Conservation (phyloP, 2,329 filamentous ascomycete genomes). For the Laburnicola sp. region DNA sequence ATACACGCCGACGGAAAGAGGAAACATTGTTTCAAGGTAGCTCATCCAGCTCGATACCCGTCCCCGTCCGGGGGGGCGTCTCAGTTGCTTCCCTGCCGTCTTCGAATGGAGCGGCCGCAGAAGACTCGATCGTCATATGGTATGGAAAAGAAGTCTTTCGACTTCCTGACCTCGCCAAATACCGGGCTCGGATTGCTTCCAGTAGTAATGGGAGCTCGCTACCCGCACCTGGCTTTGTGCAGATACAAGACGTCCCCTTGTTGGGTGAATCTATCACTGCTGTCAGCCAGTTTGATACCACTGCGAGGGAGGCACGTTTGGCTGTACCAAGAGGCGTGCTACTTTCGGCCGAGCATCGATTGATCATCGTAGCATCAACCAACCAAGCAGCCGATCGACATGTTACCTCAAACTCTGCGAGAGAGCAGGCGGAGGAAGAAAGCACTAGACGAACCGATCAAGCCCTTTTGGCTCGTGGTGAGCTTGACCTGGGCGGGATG, state of each 20-base stretch:
- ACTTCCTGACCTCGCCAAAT: constrained; percentile 50
- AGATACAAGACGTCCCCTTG: constrained; percentile 48
- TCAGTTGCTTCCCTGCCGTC: constrained; percentile 42
- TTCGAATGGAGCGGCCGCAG: constrained; percentile 36
- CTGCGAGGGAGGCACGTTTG: constrained; percentile 46
- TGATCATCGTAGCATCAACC: constrained; percentile 47
- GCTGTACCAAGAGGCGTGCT: constrained; percentile 51
- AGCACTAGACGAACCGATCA: constrained; percentile 44
- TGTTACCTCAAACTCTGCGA: constrained; percentile 33
- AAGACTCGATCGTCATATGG: constrained; percentile 54
- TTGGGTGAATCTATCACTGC: constrained; percentile 49
- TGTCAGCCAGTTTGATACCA: constrained; percentile 49
- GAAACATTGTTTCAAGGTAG: constrained; percentile 51
- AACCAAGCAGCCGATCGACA: constrained; percentile 36
- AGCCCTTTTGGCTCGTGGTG: constrained; percentile 48
- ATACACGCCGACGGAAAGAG: constrained; percentile 52
- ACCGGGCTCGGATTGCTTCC: constrained; percentile 49
- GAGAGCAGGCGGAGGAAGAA: constrained; percentile 35
- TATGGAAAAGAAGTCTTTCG: constrained; percentile 50
- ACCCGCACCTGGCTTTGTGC: constrained; percentile 47
- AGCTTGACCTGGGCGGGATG: constrained; percentile 54
- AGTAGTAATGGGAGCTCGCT: constrained; percentile 42
- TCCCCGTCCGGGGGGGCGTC: constrained; percentile 46
- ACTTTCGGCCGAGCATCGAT: constrained; percentile 49
- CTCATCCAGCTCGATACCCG: constrained; percentile 35